A percentile compares a stretch with the other conserved stretches of the same genome.
Conservation (phyloP, 1,284 basidiomycete genomes). For the Rhodotorula glutinis region DNA sequence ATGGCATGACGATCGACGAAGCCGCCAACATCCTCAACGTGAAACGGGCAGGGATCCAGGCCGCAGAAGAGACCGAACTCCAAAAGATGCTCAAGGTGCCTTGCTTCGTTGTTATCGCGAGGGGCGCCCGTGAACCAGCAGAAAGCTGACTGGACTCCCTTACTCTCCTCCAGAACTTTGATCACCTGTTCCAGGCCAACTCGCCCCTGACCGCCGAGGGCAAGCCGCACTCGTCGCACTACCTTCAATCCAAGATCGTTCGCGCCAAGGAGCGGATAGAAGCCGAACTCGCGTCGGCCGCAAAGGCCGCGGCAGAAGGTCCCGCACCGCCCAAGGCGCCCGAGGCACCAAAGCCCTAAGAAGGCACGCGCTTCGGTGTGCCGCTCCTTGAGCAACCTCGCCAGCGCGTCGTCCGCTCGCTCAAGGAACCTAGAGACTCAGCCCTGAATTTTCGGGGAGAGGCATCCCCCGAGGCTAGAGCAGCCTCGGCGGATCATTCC, state of each 20-base stretch:
- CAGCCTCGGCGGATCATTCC: too few relatives aligned
- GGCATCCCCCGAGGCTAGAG: too few relatives aligned
- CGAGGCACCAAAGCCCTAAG: constrained; percentile 2
- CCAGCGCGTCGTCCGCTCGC: too few relatives aligned
- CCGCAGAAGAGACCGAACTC: constrained; percentile 48
- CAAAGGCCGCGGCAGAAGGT: constrained; percentile 5
- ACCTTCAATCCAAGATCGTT: constrained; percentile 94
- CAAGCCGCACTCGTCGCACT: constrained; percentile 59
- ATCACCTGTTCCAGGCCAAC: constrained; percentile 87
- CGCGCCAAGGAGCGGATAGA: constrained; percentile 91
- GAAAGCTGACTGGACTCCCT: not conserved
- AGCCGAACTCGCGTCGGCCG: constrained; percentile 59
- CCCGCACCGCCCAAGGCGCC: constrained; percentile 1
- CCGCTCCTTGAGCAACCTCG: too few relatives aligned
- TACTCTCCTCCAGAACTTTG: constrained; percentile 66
- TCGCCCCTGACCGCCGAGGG: constrained; percentile 56
- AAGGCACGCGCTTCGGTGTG: not conserved
- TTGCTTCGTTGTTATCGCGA: constrained; percentile 19
- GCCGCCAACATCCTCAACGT: constrained; percentile 90
- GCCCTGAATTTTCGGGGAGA: not conserved
- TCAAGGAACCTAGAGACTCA: too few relatives aligned
- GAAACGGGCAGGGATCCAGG: constrained; percentile 53
- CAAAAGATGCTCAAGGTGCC: constrained; percentile 71
- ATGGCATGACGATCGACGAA: constrained; percentile 94
- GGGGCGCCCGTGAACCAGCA: not conserved